Evolutionary conservation across 2,329 filamentous ascomycete genomes (phyloP).

Genomic region (Metarhizium album): DNA sequence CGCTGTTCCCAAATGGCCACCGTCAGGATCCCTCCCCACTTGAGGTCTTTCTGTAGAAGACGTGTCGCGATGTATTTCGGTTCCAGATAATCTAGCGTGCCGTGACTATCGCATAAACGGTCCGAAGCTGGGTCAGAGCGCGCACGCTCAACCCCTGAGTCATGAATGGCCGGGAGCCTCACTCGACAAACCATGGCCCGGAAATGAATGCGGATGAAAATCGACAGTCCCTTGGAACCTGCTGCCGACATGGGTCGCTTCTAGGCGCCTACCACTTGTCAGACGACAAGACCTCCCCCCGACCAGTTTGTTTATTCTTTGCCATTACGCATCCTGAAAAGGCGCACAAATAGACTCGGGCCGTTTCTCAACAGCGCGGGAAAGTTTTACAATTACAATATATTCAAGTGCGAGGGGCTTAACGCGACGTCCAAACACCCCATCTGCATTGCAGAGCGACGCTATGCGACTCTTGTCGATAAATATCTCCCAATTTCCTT

Average conservation of each 20-base stretch:
- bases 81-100: background rate
- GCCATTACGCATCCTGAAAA: too few species aligned
- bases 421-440: background rate
- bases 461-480: background rate
- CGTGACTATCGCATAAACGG: background rate
- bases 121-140: background rate
- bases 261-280: background rate
- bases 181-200: background rate
- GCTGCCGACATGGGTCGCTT: background rate
- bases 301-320: background rate
- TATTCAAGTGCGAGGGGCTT: too few species aligned
- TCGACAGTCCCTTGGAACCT: background rate
- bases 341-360: too few species aligned
- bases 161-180: background rate
- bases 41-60: background rate
- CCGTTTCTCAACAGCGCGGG: too few species aligned
- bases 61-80: background rate
- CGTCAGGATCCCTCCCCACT: background rate
- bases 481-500: background rate
- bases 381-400: too few species aligned
- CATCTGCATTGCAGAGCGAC: background rate
- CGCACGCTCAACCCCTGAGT: background rate
- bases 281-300: background rate
- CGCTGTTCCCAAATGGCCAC: too few species aligned
- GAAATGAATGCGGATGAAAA: background rate